phyloP scores from a whole-genome alignment of 164 flowering plant species.

The Stephania yunnanensis region DNA sequence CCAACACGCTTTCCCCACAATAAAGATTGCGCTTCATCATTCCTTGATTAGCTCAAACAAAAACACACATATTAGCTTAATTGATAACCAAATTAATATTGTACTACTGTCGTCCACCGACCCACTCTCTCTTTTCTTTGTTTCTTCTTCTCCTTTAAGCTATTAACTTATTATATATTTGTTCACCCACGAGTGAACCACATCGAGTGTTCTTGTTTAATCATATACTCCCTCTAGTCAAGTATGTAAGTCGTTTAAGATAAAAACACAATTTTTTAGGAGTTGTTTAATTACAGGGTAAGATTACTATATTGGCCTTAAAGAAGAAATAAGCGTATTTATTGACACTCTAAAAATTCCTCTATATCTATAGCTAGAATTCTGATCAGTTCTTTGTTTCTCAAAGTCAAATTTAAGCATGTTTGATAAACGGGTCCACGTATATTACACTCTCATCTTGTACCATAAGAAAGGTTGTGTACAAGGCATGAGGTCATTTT shows the following conservation, averaged over 20 bases:
- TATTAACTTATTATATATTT: not conserved
- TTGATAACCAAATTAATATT: not conserved
- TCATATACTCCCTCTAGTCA: not conserved
- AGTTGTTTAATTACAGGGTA: no score
- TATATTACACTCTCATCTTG: no score
- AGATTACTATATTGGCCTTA: no score
- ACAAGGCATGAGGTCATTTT: no score
- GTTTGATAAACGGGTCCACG: no score
- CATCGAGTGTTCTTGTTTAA: not conserved
- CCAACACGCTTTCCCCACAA: not conserved
- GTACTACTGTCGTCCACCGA: not conserved
- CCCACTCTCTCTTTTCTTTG: not conserved
- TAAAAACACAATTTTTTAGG: no score
- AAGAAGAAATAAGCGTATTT: no score
- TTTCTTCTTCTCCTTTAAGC: not conserved
- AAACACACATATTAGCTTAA: not conserved
- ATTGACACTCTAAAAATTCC: not conserved
- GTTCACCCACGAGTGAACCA: not conserved
- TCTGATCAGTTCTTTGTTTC: no score
- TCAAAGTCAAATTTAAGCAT: no score
- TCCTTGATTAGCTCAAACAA: not conserved
- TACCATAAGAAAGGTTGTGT: no score
- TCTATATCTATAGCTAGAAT: not conserved
- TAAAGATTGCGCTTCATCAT: not conserved
- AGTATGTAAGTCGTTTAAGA: no score